These are phyloP conservation scores for Hyaloscypha finlandica DNA, from an alignment of 495 filamentous ascomycete species.

Conservation along the genomic window DNA sequence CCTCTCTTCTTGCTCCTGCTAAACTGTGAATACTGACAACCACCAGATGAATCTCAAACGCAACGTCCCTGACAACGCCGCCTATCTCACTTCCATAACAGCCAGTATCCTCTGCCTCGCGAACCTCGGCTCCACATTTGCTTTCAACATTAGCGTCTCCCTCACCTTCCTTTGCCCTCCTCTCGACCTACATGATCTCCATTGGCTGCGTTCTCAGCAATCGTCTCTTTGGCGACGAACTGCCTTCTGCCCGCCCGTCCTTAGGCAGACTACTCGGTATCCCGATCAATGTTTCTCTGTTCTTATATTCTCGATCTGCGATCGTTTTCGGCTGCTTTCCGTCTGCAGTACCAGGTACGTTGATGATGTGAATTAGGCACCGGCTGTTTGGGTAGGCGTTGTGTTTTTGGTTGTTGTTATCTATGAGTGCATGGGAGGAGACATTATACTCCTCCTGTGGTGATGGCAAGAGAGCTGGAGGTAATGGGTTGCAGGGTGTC, in stretches of 20 bases:
- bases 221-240: slow-evolving; percentile 37
- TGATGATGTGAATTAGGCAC: slow-evolving; percentile 49
- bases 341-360: slow-evolving; percentile 35
- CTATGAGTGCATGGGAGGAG: slow-evolving; percentile 31
- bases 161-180: slow-evolving; percentile 44
- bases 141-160: slow-evolving; percentile 58
- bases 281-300: slow-evolving; percentile 39
- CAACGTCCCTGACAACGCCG: slow-evolving; percentile 57
- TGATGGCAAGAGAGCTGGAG: slow-evolving; percentile 26
- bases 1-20: background rate
- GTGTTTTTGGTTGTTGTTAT: slow-evolving; percentile 35
- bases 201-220: slow-evolving; percentile 34
- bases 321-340: slow-evolving; percentile 50
- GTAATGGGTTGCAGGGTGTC: slow-evolving; percentile 31
- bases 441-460: slow-evolving; percentile 8
- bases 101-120: slow-evolving; percentile 59
- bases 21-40: background rate
- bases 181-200: slow-evolving; percentile 52
- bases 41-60: slow-evolving; percentile 39
- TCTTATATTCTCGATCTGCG: slow-evolving; percentile 39
- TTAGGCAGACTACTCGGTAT: slow-evolving; percentile 39
- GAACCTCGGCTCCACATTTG: slow-evolving; percentile 58
- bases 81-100: slow-evolving; percentile 48
- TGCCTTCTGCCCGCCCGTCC: slow-evolving; percentile 46
- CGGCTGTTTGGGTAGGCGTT: slow-evolving; percentile 44